These are phyloP conservation scores for Eucalyptus marginata DNA, from an alignment of 345 rosid genomes.

Conservation along the genomic window DNA sequence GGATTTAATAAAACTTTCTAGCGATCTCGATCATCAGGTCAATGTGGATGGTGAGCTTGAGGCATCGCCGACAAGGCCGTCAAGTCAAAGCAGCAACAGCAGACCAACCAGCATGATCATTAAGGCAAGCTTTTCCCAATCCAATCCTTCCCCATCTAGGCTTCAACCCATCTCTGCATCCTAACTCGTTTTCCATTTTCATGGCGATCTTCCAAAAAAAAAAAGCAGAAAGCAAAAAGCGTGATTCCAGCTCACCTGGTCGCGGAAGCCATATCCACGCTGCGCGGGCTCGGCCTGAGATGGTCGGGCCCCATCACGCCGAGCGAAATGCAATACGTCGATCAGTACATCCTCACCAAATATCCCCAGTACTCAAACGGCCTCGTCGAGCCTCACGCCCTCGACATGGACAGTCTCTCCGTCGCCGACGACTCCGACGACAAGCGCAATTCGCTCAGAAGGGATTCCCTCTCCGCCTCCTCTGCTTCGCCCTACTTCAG, in stretches of 20 bases:
- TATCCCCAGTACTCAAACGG: constrained; percentile 56
- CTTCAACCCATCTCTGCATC: neutral
- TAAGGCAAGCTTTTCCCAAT: constrained; percentile 10
- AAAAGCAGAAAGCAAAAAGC: constrained; percentile 22
- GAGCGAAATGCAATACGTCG: constrained; percentile 47
- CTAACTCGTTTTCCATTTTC: neutral
- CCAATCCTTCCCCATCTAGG: neutral
- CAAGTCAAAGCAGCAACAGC: constrained; percentile 6
- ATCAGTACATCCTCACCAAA: constrained; percentile 53
- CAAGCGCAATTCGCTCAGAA: constrained; percentile 17
- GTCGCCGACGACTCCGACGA: constrained; percentile 24
- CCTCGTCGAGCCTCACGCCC: constrained; percentile 6
- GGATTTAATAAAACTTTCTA: neutral
- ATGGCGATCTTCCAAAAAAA: neutral
- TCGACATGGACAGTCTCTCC: constrained; percentile 11
- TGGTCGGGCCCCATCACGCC: constrained; percentile 72
- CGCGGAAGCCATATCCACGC: constrained; percentile 50
- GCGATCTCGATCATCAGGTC: neutral
- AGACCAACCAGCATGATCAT: constrained; percentile 42
- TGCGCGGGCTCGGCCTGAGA: constrained; percentile 46
- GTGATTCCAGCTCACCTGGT: constrained; percentile 44
- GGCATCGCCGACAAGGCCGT: constrained; percentile 4
- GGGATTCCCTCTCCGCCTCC: neutral
- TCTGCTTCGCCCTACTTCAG: constrained; percentile 22
- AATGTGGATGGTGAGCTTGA: constrained; percentile 1